Percentiles rank a stretch among this genome's conserved stretches.
Evolutionary conservation across 805 yeast species (phyloP).

Genomic region (Yarrowia sp.): DNA sequence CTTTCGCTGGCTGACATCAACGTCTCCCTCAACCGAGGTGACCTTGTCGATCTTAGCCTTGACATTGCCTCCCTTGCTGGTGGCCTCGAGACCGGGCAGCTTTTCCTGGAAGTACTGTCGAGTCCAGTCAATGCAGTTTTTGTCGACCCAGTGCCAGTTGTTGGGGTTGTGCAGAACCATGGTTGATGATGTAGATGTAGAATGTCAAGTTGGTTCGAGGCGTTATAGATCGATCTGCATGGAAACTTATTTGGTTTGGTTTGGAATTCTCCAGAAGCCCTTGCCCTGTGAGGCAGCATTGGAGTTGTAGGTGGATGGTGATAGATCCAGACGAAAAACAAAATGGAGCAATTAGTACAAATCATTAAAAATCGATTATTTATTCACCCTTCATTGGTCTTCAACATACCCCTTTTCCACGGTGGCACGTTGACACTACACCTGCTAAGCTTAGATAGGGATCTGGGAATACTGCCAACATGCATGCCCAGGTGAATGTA

Average conservation of each 20-base stretch:
- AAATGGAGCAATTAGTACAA: no score
- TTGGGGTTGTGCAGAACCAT: conserved; percentile 98
- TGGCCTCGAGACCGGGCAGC: conserved; percentile 60
- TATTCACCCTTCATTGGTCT: no score
- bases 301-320: no score
- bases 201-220: conserved; percentile 11
- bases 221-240: conserved; percentile 29
- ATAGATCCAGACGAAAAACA: background rate
- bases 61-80: conserved; percentile 47
- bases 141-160: conserved; percentile 99
- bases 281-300: conserved; percentile 25
- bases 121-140: conserved; percentile 94
- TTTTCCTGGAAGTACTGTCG: conserved; percentile 72
- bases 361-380: no score
- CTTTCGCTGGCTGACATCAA: conserved; percentile 95
- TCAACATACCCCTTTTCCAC: background rate
- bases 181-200: background rate
- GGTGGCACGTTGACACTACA: background rate
- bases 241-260: conserved; percentile 32
- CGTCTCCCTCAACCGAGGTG: conserved; percentile 86
- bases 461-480: conserved; percentile 2
- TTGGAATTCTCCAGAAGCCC: conserved; percentile 38
- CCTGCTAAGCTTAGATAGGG: background rate
- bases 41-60: conserved; percentile 55
- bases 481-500: background rate